Conservation (phyloP, 2,329 filamentous ascomycete species). For the Eurotiales sp. region DNA sequence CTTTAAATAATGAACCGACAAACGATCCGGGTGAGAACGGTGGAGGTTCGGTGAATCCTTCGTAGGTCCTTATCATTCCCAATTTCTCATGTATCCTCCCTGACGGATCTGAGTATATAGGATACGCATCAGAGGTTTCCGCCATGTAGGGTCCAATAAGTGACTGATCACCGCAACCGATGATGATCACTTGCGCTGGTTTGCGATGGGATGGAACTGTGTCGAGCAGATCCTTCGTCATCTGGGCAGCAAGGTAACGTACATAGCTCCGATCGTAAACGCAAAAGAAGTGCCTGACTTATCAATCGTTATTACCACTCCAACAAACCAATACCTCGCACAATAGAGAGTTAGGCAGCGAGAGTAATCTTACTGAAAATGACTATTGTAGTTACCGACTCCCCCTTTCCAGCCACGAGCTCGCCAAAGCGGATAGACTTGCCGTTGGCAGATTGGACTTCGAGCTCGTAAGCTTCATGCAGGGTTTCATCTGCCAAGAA, state of each 20-base stretch:
- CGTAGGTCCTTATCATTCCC: slow-evolving; percentile 18
- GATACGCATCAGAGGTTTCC: slow-evolving; percentile 18
- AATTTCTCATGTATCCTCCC: slow-evolving; percentile 20
- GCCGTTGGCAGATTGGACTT: slow-evolving; percentile 18
- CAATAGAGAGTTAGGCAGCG: neutral
- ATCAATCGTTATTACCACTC: neutral
- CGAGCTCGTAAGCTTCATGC: slow-evolving; percentile 23
- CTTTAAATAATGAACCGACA: slow-evolving; percentile 8
- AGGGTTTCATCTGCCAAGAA: slow-evolving; percentile 15
- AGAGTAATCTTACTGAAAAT: slow-evolving; percentile 17
- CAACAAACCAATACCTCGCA: neutral
- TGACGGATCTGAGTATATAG: slow-evolving; percentile 21
- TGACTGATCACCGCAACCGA: slow-evolving; percentile 21
- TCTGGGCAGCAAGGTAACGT: slow-evolving; percentile 15
- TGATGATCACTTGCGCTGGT: slow-evolving; percentile 18
- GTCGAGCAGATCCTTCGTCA: slow-evolving; percentile 17
- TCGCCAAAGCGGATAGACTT: slow-evolving; percentile 21
- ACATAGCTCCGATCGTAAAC: slow-evolving; percentile 24
- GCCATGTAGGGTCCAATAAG: slow-evolving; percentile 21
- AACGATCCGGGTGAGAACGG: slow-evolving; percentile 16
- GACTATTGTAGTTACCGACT: slow-evolving; percentile 21
- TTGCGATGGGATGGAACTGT: neutral
- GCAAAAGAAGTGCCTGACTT: slow-evolving; percentile 25
- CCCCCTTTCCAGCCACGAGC: slow-evolving; percentile 21
- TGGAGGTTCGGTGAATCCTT: slow-evolving; percentile 16